Conservation (phyloP, 768 basidiomycete genomes). For the Gymnopilus junonius region DNA sequence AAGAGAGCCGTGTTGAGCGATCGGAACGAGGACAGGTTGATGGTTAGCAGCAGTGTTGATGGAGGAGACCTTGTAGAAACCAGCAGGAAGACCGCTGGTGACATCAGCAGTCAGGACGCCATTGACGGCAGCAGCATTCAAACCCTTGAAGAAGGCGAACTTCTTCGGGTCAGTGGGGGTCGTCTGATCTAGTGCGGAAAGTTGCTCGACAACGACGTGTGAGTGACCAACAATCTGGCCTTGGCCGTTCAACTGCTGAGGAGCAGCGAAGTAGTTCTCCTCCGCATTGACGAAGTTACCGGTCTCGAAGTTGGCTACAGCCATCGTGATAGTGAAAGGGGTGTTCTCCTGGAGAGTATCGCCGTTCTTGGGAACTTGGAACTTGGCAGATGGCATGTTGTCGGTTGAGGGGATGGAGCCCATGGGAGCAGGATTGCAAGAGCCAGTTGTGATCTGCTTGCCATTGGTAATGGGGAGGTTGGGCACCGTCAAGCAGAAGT, state of each 20-base stretch:
- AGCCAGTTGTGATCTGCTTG: constrained; percentile 53
- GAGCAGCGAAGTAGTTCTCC: constrained; percentile 58
- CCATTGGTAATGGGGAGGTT: constrained; percentile 61
- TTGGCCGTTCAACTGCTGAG: constrained; percentile 53
- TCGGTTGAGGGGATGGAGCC: constrained; percentile 53
- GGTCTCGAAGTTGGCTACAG: constrained; percentile 47
- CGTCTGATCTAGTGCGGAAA: constrained; percentile 50
- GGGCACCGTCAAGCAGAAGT: constrained; percentile 55
- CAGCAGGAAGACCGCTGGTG: constrained; percentile 56
- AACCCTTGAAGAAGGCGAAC: constrained; percentile 63
- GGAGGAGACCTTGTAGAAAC: constrained; percentile 61
- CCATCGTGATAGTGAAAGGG: constrained; percentile 56
- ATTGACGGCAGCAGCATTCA: constrained; percentile 47
- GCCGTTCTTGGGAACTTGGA: constrained; percentile 49
- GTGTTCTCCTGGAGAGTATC: constrained; percentile 48
- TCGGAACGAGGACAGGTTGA: constrained; percentile 58
- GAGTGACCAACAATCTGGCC: constrained; percentile 62
- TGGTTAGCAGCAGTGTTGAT: constrained; percentile 66
- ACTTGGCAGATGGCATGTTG: constrained; percentile 56
- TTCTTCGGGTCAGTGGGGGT: constrained; percentile 50
- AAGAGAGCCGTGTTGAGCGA: constrained; percentile 62
- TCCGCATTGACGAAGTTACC: constrained; percentile 62
- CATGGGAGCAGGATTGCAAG: constrained; percentile 67
- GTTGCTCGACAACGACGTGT: constrained; percentile 60
- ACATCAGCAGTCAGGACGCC: constrained; percentile 59